These are phyloP conservation scores for Hericium rajendrae DNA, from an alignment of 768 basidiomycete species.

Conservation along the genomic window DNA sequence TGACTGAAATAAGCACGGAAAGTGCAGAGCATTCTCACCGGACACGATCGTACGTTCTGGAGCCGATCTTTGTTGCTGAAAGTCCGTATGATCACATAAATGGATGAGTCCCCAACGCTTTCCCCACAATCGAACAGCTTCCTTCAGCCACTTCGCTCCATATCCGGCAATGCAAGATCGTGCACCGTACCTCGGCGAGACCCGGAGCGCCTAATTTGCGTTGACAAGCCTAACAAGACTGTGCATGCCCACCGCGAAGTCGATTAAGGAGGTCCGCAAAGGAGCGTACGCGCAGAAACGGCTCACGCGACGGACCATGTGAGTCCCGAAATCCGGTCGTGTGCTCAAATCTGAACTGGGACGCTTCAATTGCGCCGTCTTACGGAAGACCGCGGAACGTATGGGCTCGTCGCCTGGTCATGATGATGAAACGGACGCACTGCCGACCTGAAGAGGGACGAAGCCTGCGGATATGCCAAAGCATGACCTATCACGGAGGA, in stretches of 20 bases:
- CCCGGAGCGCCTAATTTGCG: background rate
- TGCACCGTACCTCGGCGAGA: background rate
- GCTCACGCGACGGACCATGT: background rate
- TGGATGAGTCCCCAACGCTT: background rate
- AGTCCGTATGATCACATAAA: background rate
- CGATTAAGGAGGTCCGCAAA: background rate
- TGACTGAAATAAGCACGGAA: too few species aligned
- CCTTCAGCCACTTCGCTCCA: background rate
- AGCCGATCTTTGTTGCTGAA: background rate
- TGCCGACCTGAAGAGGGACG: too few species aligned
- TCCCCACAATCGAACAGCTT: background rate
- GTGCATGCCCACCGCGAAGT: background rate
- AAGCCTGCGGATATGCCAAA: too few species aligned
- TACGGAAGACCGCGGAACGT: background rate
- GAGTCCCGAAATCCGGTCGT: background rate
- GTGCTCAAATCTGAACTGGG: background rate
- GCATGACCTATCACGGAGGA: too few species aligned
- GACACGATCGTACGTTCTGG: background rate
- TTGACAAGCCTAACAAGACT: background rate
- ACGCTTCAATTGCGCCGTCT: background rate
- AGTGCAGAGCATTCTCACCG: too few species aligned
- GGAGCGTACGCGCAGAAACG: background rate
- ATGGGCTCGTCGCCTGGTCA: background rate
- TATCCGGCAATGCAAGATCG: background rate
- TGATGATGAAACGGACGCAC: too few species aligned